A percentile compares a stretch with the other conserved stretches of the same genome.
phyloP scores from a whole-genome alignment of 23 red algal species.

The Gracilaria vermiculophylla region DNA sequence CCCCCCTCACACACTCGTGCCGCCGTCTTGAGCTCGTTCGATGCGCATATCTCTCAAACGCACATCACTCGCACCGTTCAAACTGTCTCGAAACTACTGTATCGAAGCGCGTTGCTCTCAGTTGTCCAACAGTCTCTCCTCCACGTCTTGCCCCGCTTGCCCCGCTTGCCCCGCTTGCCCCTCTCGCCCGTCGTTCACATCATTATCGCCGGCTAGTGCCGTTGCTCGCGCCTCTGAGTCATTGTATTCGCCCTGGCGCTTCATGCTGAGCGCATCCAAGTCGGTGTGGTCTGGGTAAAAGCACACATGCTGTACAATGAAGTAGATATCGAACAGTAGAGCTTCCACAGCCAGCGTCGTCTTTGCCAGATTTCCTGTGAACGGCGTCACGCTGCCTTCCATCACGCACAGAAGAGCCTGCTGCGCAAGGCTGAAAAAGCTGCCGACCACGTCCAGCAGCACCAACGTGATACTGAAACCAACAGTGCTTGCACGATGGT shows the following conservation, averaged over 20 bases:
- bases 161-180: too few relatives aligned
- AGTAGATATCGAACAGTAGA: slow-evolving; percentile 72
- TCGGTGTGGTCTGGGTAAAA: slow-evolving; percentile 57
- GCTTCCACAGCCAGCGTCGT: slow-evolving; percentile 55
- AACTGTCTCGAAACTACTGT: too few relatives aligned
- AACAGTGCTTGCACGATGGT: slow-evolving; percentile 29
- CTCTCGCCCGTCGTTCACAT: background rate
- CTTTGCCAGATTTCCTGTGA: slow-evolving; percentile 72
- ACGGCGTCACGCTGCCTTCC: slow-evolving; percentile 49
- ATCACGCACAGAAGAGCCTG: slow-evolving; percentile 28
- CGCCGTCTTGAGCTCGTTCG: too few relatives aligned
- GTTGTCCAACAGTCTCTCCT: background rate
- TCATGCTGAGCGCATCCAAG: slow-evolving; percentile 15
- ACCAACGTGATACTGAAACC: slow-evolving; percentile 62
- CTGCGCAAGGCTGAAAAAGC: slow-evolving; percentile 69
- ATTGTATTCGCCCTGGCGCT: background rate
- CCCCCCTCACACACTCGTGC: too few relatives aligned
- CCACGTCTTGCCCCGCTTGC: too few relatives aligned
- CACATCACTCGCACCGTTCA: too few relatives aligned
- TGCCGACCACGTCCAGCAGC: slow-evolving; percentile 49
- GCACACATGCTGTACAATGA: slow-evolving; percentile 59
- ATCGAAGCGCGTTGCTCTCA: background rate
- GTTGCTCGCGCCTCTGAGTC: background rate
- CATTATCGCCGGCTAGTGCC: background rate
- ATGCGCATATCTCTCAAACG: too few relatives aligned